These are phyloP conservation scores for Phytophthora nicotianae DNA, from an alignment of 352 stramenopile species.

Conservation along the genomic window DNA sequence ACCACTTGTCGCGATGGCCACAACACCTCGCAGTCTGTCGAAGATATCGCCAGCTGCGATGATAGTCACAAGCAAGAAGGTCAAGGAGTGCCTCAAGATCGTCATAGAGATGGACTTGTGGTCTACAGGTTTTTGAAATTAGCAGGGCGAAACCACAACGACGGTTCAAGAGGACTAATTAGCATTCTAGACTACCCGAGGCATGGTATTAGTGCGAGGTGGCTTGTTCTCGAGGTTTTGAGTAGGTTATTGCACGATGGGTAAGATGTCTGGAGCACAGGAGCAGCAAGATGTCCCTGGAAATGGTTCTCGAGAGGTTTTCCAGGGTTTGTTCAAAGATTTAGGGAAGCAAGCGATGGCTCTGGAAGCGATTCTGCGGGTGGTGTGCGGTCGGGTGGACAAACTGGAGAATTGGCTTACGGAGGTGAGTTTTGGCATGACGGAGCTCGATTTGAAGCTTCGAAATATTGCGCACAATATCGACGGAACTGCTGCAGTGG, in stretches of 20 bases:
- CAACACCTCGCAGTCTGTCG: not conserved
- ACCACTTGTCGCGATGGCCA: conserved; percentile 30
- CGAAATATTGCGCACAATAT: conserved; percentile 86
- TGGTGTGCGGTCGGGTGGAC: conserved; percentile 76
- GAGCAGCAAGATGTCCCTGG: conserved; percentile 18
- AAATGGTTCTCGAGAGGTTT: conserved; percentile 54
- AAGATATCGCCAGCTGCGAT: not conserved
- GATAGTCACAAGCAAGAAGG: not conserved
- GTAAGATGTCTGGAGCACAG: conserved; percentile 30
- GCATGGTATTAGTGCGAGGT: not conserved
- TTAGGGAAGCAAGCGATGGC: conserved; percentile 79
- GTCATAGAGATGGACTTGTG: too few relatives aligned
- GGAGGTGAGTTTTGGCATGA: conserved; percentile 77
- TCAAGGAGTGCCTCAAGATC: not conserved
- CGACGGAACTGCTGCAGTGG: conserved; percentile 68
- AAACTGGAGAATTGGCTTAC: conserved; percentile 78
- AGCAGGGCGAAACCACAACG: conserved; percentile 18
- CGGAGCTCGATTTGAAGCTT: conserved; percentile 73
- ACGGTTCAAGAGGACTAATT: conserved; percentile 22
- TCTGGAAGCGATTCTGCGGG: conserved; percentile 69
- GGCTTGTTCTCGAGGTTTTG: not conserved
- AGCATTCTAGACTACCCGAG: too few relatives aligned
- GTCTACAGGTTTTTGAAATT: too few relatives aligned
- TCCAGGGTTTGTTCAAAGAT: conserved; percentile 75
- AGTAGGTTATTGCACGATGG: conserved; percentile 27